phyloP scores from a whole-genome alignment of 257 asterid genomes.

The Ajuga chamaepitys region DNA sequence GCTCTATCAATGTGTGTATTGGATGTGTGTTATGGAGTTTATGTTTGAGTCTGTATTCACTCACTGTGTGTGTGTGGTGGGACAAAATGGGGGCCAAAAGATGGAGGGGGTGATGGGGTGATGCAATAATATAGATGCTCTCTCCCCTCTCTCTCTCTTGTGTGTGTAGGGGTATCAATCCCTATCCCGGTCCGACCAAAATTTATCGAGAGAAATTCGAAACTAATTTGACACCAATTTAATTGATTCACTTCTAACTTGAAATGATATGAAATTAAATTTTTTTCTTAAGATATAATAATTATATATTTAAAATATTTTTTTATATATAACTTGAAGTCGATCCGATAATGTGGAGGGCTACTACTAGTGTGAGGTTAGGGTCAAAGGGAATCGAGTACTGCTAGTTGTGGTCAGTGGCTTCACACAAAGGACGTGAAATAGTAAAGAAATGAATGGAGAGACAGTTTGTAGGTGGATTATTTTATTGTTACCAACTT shows the following conservation, averaged over 20 bases:
- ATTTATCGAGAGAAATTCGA: too few relatives aligned
- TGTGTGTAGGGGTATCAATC: neutral
- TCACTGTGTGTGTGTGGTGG: neutral
- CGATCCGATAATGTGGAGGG: too few relatives aligned
- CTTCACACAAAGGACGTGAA: constrained; percentile 10
- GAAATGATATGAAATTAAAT: too few relatives aligned
- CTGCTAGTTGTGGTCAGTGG: constrained; percentile 19
- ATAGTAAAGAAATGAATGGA: constrained; percentile 23
- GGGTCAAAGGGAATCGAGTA: constrained; percentile 37
- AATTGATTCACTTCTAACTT: too few relatives aligned
- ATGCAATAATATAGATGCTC: constrained; percentile 2
- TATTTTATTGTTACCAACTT: constrained; percentile 3
- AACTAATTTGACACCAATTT: too few relatives aligned
- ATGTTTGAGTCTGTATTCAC: neutral
- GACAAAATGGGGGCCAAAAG: constrained; percentile 11
- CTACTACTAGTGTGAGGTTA: neutral
- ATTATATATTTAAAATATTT: too few relatives aligned
- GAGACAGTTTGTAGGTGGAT: constrained; percentile 22
- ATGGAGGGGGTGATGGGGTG: constrained; percentile 12
- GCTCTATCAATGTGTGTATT: neutral
- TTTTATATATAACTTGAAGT: too few relatives aligned
- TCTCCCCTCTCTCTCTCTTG: neutral
- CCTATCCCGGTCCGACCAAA: too few relatives aligned
- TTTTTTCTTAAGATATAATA: too few relatives aligned
- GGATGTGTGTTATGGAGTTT: neutral